Conservation (phyloP, 108 stramenopile genomes). For the Nannochloropsis gaditana region DNA sequence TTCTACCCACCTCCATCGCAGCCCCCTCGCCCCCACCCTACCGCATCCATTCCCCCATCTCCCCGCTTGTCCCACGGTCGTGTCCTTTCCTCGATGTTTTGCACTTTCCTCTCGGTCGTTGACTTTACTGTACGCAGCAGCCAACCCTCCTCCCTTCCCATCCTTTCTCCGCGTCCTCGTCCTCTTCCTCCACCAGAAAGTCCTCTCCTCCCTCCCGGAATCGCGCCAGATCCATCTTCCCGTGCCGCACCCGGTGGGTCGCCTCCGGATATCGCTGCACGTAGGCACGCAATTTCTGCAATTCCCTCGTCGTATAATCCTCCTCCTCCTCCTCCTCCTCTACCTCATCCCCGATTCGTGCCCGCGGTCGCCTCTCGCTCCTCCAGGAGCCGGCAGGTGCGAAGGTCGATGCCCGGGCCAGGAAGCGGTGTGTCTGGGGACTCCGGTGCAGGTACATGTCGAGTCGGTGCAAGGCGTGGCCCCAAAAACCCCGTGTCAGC, state of each 20-base stretch:
- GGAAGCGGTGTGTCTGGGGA: neutral
- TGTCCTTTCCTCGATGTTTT: neutral
- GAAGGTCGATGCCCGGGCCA: neutral
- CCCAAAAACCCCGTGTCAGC: neutral
- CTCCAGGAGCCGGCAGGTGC: too few species aligned
- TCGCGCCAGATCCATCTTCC: neutral
- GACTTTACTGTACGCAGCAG: neutral
- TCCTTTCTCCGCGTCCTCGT: neutral
- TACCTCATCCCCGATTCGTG: neutral
- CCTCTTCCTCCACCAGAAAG: neutral
- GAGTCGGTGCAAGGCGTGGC: neutral
- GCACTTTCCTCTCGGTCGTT: neutral
- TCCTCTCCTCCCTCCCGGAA: neutral
- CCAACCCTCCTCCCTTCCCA: neutral
- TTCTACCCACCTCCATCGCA: neutral
- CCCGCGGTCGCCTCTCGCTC: too few species aligned
- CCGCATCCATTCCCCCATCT: neutral
- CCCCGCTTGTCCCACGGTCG: neutral
- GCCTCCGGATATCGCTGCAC: neutral
- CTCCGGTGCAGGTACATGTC: neutral
- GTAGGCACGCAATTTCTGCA: neutral
- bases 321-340: constrained; percentile 6
- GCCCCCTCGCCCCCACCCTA: neutral
- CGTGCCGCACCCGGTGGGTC: neutral
- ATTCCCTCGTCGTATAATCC: neutral